A percentile compares a stretch with the other conserved stretches of the same genome.
Evolutionary conservation across 495 filamentous ascomycete genomes (phyloP).

Genomic region (Lepraria neglecta): DNA sequence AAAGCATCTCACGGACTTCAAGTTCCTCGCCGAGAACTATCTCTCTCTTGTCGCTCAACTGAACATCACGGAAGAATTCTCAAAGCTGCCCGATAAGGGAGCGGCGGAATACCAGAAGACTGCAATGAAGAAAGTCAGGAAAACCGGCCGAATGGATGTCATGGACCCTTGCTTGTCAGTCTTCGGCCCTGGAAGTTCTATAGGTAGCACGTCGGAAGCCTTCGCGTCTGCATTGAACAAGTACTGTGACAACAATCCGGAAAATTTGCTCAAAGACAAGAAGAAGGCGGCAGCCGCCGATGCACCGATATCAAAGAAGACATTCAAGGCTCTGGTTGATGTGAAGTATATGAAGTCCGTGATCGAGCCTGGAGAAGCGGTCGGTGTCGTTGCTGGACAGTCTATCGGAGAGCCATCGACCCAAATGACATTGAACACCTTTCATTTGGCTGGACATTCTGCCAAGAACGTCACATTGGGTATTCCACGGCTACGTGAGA

Average conservation of each 20-base stretch:
- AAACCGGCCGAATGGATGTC: conserved; percentile 56
- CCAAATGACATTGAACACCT: conserved; percentile 99
- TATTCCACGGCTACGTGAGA: conserved; percentile 95
- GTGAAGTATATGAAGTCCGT: conserved; percentile 89
- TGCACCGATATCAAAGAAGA: conserved; percentile 58
- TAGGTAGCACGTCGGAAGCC: conserved; percentile 83
- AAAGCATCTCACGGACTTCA: conserved; percentile 83
- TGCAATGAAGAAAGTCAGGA: conserved; percentile 71
- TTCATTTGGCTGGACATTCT: conserved; percentile 98
- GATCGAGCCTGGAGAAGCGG: conserved; percentile 95
- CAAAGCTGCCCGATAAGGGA: conserved; percentile 39
- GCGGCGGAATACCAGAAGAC: conserved; percentile 62
- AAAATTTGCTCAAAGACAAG: conserved; percentile 72
- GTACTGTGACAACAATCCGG: conserved; percentile 71
- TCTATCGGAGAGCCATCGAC: conserved; percentile 96
- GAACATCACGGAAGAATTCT: conserved; percentile 45
- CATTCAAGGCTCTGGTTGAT: conserved; percentile 73
- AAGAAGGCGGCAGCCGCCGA: conserved; percentile 46
- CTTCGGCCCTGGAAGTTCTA: conserved; percentile 67
- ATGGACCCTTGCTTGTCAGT: conserved; percentile 71
- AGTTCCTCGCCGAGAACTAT: conserved; percentile 79
- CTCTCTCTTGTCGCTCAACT: conserved; percentile 49
- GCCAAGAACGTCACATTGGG: conserved; percentile 98
- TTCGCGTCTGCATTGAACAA: conserved; percentile 61
- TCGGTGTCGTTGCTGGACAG: conserved; percentile 93